Percentiles rank a stretch among this genome's conserved stretches.
These are phyloP conservation scores for Nakataea oryzae DNA, from an alignment of 2,329 filamentous ascomycete species.

Conservation along the genomic window DNA sequence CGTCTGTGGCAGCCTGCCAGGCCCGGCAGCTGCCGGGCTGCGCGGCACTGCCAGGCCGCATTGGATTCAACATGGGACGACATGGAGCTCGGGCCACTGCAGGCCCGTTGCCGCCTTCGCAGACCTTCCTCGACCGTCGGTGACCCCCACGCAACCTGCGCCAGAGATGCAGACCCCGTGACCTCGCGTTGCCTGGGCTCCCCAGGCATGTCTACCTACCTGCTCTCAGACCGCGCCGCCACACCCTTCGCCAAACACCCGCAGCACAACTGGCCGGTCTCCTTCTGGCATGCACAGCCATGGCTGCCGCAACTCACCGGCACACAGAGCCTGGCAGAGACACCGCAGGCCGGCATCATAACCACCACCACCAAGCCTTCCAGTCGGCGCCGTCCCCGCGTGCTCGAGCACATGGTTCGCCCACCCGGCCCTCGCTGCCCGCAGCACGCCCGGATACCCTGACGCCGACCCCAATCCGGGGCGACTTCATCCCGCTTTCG, in stretches of 20 bases:
- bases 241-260: no score
- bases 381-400: not conserved
- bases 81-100: not conserved
- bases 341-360: not conserved
- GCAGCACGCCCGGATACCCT: not conserved
- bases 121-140: not conserved
- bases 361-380: not conserved
- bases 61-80: no score
- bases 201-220: not conserved
- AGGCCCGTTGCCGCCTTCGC: no score
- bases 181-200: not conserved
- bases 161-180: not conserved
- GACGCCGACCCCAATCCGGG: constrained; percentile 15
- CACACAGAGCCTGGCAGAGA: not conserved
- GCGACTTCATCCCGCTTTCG: constrained; percentile 26
- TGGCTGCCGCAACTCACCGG: not conserved
- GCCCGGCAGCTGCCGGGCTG: no score
- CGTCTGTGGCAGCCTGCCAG: not conserved
- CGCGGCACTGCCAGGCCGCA: no score
- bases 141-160: not conserved
- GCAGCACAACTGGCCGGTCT: not conserved
- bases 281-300: not conserved
- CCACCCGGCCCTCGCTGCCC: not conserved
- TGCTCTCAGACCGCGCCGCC: not conserved
- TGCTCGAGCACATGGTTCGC: not conserved